Percentiles rank a stretch among this genome's conserved stretches.
Evolutionary conservation across 306 rosid species (phyloP).

Genomic region (Mimosa bimucronata): DNA sequence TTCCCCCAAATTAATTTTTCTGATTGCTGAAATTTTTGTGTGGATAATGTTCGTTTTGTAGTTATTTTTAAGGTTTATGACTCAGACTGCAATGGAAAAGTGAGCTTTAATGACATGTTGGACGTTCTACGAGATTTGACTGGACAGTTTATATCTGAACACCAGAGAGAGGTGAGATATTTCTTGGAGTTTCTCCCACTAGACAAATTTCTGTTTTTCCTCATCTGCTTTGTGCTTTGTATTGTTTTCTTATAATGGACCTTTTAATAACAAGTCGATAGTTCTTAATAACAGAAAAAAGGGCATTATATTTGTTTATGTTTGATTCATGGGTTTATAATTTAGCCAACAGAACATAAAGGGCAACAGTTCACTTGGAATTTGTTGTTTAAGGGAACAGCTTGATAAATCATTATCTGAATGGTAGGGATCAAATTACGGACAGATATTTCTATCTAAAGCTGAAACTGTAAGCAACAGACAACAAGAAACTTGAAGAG

Average conservation of each 20-base stretch:
- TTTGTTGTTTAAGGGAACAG: constrained; percentile 9
- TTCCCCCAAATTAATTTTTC: background rate
- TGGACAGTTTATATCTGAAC: constrained; percentile 72
- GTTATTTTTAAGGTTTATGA: constrained; percentile 80
- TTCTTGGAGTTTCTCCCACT: background rate
- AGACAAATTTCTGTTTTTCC: background rate
- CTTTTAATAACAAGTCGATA: background rate
- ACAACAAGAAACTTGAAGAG: constrained; percentile 4
- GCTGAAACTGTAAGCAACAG: constrained; percentile 21
- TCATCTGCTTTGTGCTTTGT: constrained; percentile 4
- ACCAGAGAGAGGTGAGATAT: constrained; percentile 66
- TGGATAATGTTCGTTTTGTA: constrained; percentile 33
- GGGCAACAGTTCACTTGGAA: background rate
- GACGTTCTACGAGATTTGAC: constrained; percentile 66
- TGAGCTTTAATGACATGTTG: constrained; percentile 58
- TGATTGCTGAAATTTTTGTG: background rate
- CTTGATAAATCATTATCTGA: background rate
- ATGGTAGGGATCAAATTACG: background rate
- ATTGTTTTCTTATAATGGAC: background rate
- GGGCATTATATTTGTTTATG: background rate
- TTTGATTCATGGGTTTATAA: background rate
- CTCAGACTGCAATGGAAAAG: constrained; percentile 71
- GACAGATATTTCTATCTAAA: background rate
- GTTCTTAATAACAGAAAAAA: background rate
- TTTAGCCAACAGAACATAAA: background rate